Base-by-base conservation (phyloP, 176 grass and related monocot genomes). In the Elaeis guineensis region DNA sequence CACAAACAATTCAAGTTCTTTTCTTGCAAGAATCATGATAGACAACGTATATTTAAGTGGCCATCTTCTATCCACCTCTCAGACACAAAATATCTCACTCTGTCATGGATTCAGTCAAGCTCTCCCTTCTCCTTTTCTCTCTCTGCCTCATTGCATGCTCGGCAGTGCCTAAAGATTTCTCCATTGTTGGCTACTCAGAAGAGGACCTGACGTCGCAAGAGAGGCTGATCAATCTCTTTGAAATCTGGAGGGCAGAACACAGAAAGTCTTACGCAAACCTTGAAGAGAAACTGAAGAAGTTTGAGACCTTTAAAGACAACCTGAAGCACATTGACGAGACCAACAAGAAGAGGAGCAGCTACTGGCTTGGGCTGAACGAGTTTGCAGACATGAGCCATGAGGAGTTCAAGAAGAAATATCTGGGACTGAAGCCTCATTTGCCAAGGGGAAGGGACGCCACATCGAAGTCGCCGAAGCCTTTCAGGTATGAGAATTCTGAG, bases 311-410 rank as follows among this genome's bases (percentile, higher is more conserved):
- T 70, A 73, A 69, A 58, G 52, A 83, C 69, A 89, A 95, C 51
- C 71, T 89, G 73, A 83, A 67, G 66, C 90, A 83, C 73, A 89
- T 95, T 29, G 82, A 76, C 35, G 82, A 89, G 16, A 78, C 70
- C 4, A 86, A 95, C 72, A 70, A 30, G 59, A 73, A 75, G 49
- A 86, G 72, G 7, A 77, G 78, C 11, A 95, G 79, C 79, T 95
- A 83, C 70, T 82, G 76, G 79, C 63, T 95, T 4, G 82, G 85
- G 48, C 35, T 95, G 60, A 95, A 95, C 23, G 72, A 80, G 28
- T 95, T 89, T 25, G 76, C 85, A 5, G 90, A 95, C 76, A 32
- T 95, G 25, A 18, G 61, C 28, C 82, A 95, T 11, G 76, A 89
- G 15, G 90, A 95, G 68, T 95, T 95, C 85, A 89, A 58, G 35